A percentile compares a stretch with the other conserved stretches of the same genome.
phyloP scores from a whole-genome alignment of 1,284 basidiomycete species.

The Ustilago bromivora region DNA sequence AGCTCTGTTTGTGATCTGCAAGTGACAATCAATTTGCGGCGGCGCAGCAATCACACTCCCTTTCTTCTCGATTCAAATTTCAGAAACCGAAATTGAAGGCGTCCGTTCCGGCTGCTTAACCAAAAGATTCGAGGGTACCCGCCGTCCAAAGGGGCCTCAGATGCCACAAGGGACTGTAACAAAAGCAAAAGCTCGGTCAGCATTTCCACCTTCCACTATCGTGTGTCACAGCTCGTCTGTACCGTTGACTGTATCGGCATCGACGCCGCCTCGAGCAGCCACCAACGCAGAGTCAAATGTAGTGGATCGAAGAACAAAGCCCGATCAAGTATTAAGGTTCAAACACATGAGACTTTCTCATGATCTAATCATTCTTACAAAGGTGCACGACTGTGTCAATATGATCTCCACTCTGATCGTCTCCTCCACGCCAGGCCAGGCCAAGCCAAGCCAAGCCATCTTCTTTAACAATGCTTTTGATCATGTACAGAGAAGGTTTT shows the following conservation, averaged over 20 bases:
- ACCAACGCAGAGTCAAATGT: background rate
- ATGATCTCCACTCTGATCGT: slow-evolving; percentile 2
- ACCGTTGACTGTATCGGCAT: background rate
- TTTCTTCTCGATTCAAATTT: background rate
- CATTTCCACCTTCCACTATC: background rate
- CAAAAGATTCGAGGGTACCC: background rate
- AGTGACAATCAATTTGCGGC: slow-evolving; percentile 9
- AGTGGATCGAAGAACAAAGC: background rate
- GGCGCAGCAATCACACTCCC: background rate
- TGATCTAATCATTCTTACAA: slow-evolving; percentile 18
- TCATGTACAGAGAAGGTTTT: background rate
- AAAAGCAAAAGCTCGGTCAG: slow-evolving; percentile 2
- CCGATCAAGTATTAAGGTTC: background rate
- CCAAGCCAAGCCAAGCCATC: background rate
- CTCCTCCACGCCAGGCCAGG: background rate
- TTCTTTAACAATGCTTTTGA: background rate
- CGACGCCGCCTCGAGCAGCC: slow-evolving; percentile 4
- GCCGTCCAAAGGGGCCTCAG: background rate
- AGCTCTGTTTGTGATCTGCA: slow-evolving; percentile 14
- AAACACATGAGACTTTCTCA: slow-evolving; percentile 8
- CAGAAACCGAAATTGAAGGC: background rate
- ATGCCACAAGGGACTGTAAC: background rate
- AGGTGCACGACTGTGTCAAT: background rate
- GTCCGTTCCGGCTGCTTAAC: too few relatives aligned
- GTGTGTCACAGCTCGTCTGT: background rate